Base-by-base conservation (phyloP, 1,284 basidiomycete genomes). In the Ganoderma leucocontextum region DNA sequence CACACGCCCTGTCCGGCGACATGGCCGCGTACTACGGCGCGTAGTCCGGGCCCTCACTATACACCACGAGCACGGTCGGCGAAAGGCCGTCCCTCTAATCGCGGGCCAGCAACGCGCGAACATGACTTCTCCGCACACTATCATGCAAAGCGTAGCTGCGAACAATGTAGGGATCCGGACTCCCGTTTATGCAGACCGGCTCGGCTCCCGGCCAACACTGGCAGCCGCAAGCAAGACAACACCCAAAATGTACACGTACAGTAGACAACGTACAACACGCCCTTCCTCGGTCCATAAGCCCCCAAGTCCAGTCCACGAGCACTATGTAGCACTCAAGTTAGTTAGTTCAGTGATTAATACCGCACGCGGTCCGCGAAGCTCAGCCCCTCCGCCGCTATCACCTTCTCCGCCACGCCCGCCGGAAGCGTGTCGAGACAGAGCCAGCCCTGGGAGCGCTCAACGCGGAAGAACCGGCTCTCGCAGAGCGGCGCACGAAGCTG, bases 391-490 rank as follows among this genome's bases (percentile, higher is more conserved):
- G 36, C 66, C 17, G 58, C 55, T 35, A 72, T 47, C 17, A 72
- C 61, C 58, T 25, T 25, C 58, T 42, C 57, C 19, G 60, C 68
- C 29, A n/a, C 35, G 12, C 36, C 35, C 63, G 60, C 65, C 13
- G 55, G 61, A 0, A 72, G 65, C 61, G 57, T 58, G 22, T 72
- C 70, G 29, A 72, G 70, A 22, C 68, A 72, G 33, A 69, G 44
- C 67, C 65, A 67, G 55, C 62, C 61, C 49, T 63, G 62, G 4
- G 58, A 35, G 42, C 70, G 49, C 60, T 67, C 70, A 3, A 72
- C 53, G 61, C 65, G 65, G 65, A 68, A 72, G 49, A 67, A 72
- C 39, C 68, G 61, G 33, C 68, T 25, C 63, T 72, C 70, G 55
- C 35, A 49, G 22, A 49, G 47, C 22, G 47, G 47, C 22, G 47